Evolutionary conservation across 495 filamentous ascomycete species (phyloP), one percentile per base, ranked within the genome.

Genomic region (Neurospora sp.): DNA sequence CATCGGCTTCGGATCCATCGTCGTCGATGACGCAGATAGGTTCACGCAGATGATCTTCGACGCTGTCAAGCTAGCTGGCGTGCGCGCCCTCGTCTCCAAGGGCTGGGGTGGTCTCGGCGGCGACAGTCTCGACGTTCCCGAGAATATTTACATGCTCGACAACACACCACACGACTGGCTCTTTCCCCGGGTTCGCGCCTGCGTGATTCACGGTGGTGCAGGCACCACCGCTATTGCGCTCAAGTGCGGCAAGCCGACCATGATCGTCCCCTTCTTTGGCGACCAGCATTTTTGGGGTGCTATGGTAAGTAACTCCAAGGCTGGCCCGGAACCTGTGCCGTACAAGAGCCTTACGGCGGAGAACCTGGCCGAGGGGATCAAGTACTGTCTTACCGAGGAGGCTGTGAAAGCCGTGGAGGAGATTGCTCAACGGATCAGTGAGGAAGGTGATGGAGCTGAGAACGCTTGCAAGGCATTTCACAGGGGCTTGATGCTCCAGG

Each of bases 201-300:
- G 89, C 23, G 86, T 91, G 2, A 90, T 91, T 72, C 90, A 91
- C 73, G 90, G 90, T 4, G 90, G 90, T 2, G 90, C 90, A 1
- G 90, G 90, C 3, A 92, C 90, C 1, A 91, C 90, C 6, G 90
- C 90, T 4, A 90, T 89, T 23, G 87, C 89, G 18, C 83, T 92
- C 35, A 89, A 88, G 77, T 88, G 85, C 72, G 90, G 88, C 0
- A 88, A 85, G 74, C 90, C 90, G 27, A 91, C 88, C 20, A 88
- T 91, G 84, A 83, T 92, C 39, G 88, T 91, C 2, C 89, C 90
- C 6, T 92, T 92, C 79, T 92, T 92, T 75, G 90, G 90, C 0
- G 90, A 92, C 74, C 93, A 97, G 81, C 86, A 89, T 18, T 96
- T 96, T 80, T 97, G 93, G 93, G 93, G 92, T 11, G 80, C 85